These are phyloP conservation scores for Erucastrum elatum DNA, from an alignment of 345 rosid species.

Conservation along the genomic window DNA sequence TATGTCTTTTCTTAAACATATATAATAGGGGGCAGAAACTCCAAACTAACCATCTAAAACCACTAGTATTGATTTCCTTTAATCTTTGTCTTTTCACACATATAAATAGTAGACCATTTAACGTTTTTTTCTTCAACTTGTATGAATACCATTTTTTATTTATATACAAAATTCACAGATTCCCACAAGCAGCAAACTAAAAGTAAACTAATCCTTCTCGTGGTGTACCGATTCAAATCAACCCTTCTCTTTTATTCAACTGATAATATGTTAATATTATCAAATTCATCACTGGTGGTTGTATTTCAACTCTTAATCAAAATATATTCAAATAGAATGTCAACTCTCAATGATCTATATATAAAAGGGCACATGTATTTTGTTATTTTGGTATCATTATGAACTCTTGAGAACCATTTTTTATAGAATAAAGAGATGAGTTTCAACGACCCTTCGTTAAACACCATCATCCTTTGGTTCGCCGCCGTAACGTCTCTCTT, in stretches of 20 bases:
- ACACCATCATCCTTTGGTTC: conserved; percentile 35
- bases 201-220: conserved; percentile 22
- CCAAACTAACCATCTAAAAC: not conserved
- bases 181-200: conserved; percentile 5
- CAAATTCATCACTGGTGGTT: conserved; percentile 26
- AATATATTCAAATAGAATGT: conserved; percentile 36
- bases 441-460: conserved; percentile 28
- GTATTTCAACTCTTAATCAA: conserved; percentile 33
- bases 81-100: conserved; percentile 27
- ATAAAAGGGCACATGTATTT: not conserved
- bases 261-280: conserved; percentile 12
- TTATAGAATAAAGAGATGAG: conserved; percentile 18
- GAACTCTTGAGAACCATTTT: conserved; percentile 4
- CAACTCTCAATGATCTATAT: conserved; percentile 31
- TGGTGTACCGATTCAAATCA: conserved; percentile 31
- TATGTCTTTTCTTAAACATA: not conserved
- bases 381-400: not conserved
- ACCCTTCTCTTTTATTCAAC: conserved; percentile 22
- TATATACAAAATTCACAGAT: not conserved
- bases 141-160: not conserved
- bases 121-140: conserved; percentile 4
- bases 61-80: not conserved
- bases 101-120: conserved; percentile 25
- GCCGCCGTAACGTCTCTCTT: conserved; percentile 31
- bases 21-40: not conserved